phyloP scores from a whole-genome alignment of 2,329 filamentous ascomycete species.

The Tolypocladium guangdongense region DNA sequence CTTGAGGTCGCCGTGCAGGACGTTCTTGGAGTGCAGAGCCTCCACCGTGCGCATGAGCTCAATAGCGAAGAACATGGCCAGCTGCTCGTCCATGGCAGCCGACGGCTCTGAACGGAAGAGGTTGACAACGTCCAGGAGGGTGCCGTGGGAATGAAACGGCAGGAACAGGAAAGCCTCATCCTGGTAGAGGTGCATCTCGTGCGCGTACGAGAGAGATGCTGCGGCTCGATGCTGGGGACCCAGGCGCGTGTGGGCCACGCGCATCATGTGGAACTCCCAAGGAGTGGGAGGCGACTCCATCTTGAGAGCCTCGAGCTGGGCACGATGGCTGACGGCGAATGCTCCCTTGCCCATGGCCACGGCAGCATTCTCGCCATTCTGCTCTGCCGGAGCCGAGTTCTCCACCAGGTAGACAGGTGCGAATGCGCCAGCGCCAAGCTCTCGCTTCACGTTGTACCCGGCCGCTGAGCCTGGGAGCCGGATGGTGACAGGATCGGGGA shows the following conservation, averaged over 20 bases:
- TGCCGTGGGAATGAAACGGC: constrained; percentile 80
- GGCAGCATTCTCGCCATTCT: constrained; percentile 31
- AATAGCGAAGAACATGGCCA: constrained; percentile 92
- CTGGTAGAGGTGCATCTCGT: constrained; percentile 84
- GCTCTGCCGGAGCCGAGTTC: constrained; percentile 44
- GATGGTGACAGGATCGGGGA: constrained; percentile 51
- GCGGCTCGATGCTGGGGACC: constrained; percentile 59
- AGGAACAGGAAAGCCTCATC: constrained; percentile 86
- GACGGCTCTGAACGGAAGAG: constrained; percentile 61
- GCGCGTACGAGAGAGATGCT: constrained; percentile 69
- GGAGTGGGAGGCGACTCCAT: constrained; percentile 81
- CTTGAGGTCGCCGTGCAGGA: constrained; percentile 92
- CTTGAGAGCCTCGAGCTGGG: constrained; percentile 73
- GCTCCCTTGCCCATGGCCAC: constrained; percentile 50
- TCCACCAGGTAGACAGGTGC: constrained; percentile 91
- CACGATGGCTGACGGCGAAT: constrained; percentile 45
- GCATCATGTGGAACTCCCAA: constrained; percentile 97
- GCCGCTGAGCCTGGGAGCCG: constrained; percentile 54
- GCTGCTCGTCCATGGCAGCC: constrained; percentile 74
- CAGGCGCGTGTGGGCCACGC: constrained; percentile 66
- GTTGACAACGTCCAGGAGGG: constrained; percentile 90
- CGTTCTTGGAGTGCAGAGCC: constrained; percentile 64
- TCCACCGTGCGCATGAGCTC: constrained; percentile 88
- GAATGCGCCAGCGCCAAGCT: constrained; percentile 88
- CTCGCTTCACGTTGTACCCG: constrained; percentile 68